phyloP scores from a whole-genome alignment of 805 yeast species.

The Candida suzukii region DNA sequence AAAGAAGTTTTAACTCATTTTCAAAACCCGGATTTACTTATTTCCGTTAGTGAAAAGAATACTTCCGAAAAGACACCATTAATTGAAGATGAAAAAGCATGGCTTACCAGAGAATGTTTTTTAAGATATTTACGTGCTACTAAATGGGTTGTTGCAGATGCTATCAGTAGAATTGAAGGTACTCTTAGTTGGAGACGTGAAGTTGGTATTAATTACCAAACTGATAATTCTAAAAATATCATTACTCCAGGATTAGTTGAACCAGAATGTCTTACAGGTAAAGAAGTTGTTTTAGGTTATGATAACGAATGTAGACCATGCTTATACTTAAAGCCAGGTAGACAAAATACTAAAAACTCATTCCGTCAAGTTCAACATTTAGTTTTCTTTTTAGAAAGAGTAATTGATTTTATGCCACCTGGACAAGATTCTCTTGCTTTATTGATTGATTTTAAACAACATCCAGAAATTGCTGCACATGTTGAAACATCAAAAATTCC shows the following conservation, averaged over 20 bases:
- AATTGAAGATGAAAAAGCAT: conserved; percentile 61
- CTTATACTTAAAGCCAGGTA: conserved; percentile 84
- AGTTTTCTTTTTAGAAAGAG: conserved; percentile 88
- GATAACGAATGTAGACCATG: conserved; percentile 91
- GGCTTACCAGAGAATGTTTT: conserved; percentile 91
- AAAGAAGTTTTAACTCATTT: conserved; percentile 58
- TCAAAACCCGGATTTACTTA: conserved; percentile 38
- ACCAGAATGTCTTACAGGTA: conserved; percentile 83
- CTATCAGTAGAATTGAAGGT: conserved; percentile 65
- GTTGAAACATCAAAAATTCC: conserved; percentile 68
- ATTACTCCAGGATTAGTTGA: conserved; percentile 49
- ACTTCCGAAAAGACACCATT: conserved; percentile 26
- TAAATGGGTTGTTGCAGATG: conserved; percentile 73
- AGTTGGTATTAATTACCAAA: conserved; percentile 58
- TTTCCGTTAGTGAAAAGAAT: conserved; percentile 44
- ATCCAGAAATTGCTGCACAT: conserved; percentile 46
- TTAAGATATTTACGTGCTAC: conserved; percentile 89
- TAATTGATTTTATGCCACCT: conserved; percentile 89
- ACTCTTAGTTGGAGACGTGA: conserved; percentile 92
- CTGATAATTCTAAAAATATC: conserved; percentile 37
- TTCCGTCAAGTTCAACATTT: conserved; percentile 93
- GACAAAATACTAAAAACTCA: conserved; percentile 90
- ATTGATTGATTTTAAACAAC: conserved; percentile 84
- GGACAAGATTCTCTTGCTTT: conserved; percentile 94
- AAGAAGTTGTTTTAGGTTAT: conserved; percentile 84